Conservation (phyloP, 306 rosid species). For the Vachellia collinsii region DNA sequence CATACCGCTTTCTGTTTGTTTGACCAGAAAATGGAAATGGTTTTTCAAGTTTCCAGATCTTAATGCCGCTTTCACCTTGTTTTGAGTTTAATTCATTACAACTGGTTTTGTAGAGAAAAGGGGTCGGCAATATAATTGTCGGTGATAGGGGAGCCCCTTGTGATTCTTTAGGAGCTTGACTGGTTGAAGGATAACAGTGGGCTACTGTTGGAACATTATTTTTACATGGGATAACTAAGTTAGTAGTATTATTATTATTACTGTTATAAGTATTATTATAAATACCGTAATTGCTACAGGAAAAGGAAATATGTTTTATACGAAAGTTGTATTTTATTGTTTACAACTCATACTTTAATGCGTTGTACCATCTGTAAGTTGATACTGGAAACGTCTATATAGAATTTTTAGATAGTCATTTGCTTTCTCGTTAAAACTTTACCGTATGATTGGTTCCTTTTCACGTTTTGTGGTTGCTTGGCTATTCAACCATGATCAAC, state of each 20-base stretch:
- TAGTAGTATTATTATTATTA: not conserved
- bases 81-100: not conserved
- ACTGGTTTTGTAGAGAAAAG: not conserved
- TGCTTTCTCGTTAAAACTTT: not conserved
- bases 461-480: slow-evolving; percentile 3
- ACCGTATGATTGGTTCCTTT: not conserved
- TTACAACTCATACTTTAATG: not conserved
- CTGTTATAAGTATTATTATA: not conserved
- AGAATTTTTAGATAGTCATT: not conserved
- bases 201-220: not conserved
- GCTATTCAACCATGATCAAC: not conserved
- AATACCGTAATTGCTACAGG: not conserved
- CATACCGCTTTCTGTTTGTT: slow-evolving; percentile 25
- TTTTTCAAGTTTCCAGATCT: slow-evolving; percentile 17
- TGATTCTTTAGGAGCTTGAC: not conserved
- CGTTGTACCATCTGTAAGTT: slow-evolving; percentile 1
- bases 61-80: slow-evolving; percentile 1
- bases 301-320: not conserved
- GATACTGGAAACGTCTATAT: not conserved
- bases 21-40: slow-evolving; percentile 18
- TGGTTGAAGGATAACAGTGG: not conserved
- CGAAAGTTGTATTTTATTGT: not conserved
- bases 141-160: not conserved
- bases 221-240: not conserved
- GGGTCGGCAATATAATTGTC: slow-evolving; percentile 3